Base-by-base conservation (phyloP, 352 stramenopile genomes). In the Phytophthora pseudosyringae region DNA sequence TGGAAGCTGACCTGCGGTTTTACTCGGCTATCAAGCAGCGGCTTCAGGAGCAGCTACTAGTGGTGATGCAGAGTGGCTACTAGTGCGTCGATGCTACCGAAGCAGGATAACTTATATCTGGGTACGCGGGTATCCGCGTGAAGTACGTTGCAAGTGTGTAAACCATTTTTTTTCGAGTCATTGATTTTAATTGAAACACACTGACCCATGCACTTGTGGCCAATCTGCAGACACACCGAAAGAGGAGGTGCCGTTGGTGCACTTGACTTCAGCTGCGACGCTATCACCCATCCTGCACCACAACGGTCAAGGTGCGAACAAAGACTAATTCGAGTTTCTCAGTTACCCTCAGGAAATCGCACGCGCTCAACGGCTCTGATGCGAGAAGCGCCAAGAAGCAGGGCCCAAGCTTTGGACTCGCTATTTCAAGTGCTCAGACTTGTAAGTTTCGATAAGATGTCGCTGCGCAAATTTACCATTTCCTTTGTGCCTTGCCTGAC, bases 21-120 rank as follows among this genome's bases (percentile, higher is more conserved):
- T 91, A 89, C 66, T 78, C 77, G 1, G 78, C 80, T 39, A 91
- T 91, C 64, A 91, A 91, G 60, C 81, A 89, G 61, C 78, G 78
- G 7, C 68, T 91, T 35, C 82, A 91, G 52, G 78, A 89, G 67
- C 80, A 91, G 28, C 59, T 91, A 21, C 60, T 91, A 9, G 81
- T 89, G 50, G 73, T 83, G 18, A 91, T 91, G 82, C 78, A 89
- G 57, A 78, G 67, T 47, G 78, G 77, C 28, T 89, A 83, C 41
- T 89, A 82, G 48, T 25, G 21, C n/a, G 5, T 28, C 35, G 38
- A n/a, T 47, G 41, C 33, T 49, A 41, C 40, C 21, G 52, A 49
- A 47, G 56, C 50, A 57, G 54, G 46, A 33, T 73, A 74, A 67
- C 25, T 74, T 71, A 66, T 71, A n/a, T n/a, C 49, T 46, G 44